Percentiles rank a stretch among this genome's conserved stretches.
phyloP scores from a whole-genome alignment of 108 stramenopile genomes.

The Cyclotella atomus region DNA sequence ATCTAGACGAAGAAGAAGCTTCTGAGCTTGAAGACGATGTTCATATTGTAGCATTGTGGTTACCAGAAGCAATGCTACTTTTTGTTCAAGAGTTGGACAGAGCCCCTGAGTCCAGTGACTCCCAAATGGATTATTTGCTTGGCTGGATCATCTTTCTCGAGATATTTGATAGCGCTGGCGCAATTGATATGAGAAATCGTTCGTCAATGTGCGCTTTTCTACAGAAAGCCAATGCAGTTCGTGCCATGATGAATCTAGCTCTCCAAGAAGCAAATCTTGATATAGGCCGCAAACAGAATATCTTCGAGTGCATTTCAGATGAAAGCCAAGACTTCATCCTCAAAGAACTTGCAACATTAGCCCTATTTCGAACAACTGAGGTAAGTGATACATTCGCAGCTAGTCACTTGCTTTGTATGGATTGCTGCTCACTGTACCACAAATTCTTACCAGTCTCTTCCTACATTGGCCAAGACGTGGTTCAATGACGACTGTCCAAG shows the following conservation, averaged over 20 bases:
- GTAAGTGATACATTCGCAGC: not conserved
- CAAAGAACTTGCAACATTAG: constrained; percentile 58
- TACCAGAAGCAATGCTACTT: constrained; percentile 60
- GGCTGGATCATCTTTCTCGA: constrained; percentile 65
- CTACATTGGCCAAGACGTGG: constrained; percentile 78
- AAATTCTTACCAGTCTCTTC: constrained; percentile 46
- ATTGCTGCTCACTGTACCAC: too few species aligned
- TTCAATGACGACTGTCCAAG: constrained; percentile 82
- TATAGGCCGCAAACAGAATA: constrained; percentile 33
- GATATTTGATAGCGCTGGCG: constrained; percentile 60
- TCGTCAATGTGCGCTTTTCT: constrained; percentile 66
- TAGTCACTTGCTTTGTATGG: not conserved
- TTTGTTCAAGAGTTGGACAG: constrained; percentile 57
- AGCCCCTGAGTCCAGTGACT: constrained; percentile 30
- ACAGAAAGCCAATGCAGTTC: constrained; percentile 44
- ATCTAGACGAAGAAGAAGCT: constrained; percentile 65
- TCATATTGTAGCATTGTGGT: constrained; percentile 54
- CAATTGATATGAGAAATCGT: constrained; percentile 63
- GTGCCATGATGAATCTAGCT: constrained; percentile 57
- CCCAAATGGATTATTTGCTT: constrained; percentile 55
- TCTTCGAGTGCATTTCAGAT: constrained; percentile 39
- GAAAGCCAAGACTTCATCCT: constrained; percentile 26
- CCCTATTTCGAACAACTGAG: constrained; percentile 75
- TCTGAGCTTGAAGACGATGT: constrained; percentile 77
- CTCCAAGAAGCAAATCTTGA: constrained; percentile 56